Conservation (phyloP, 2,329 filamentous ascomycete genomes). For the Botrytis deweyae region DNA sequence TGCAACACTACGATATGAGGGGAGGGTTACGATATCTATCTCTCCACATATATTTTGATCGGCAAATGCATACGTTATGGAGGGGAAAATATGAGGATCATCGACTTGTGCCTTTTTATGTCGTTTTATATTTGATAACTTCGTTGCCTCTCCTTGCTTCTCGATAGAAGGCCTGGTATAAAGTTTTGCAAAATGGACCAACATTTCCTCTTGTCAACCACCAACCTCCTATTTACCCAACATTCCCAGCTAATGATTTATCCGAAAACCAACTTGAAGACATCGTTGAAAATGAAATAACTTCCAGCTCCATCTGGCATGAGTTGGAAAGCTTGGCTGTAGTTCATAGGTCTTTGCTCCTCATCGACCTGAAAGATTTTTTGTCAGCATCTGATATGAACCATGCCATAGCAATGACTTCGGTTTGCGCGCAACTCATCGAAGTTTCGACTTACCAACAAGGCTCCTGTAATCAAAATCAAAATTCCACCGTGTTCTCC, state of each 20-base stretch:
- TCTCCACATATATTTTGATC: slow-evolving; percentile 14
- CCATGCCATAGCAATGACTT: slow-evolving; percentile 5
- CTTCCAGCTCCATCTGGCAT: slow-evolving; percentile 62
- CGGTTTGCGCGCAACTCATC: slow-evolving; percentile 21
- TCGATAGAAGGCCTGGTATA: slow-evolving; percentile 32
- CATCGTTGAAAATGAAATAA: slow-evolving; percentile 90
- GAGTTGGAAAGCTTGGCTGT: slow-evolving; percentile 87
- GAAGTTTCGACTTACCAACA: slow-evolving; percentile 61
- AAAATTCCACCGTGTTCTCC: slow-evolving; percentile 67
- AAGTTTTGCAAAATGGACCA: slow-evolving; percentile 29
- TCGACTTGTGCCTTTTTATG: slow-evolving; percentile 11
- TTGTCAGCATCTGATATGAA: slow-evolving; percentile 5
- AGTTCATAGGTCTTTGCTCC: slow-evolving; percentile 83
- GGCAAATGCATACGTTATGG: not conserved
- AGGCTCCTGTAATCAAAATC: slow-evolving; percentile 83
- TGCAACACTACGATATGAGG: not conserved
- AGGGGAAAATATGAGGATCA: slow-evolving; percentile 9
- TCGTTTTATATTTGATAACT: slow-evolving; percentile 23
- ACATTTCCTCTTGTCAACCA: slow-evolving; percentile 16
- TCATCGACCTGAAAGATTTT: slow-evolving; percentile 69
- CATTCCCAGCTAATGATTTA: slow-evolving; percentile 22
- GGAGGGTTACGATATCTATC: not conserved
- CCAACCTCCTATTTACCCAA: slow-evolving; percentile 30
- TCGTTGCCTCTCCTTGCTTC: slow-evolving; percentile 24
- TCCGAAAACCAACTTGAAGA: slow-evolving; percentile 85